Conservation (phyloP, 345 rosid species). For the Brassica cretica region DNA sequence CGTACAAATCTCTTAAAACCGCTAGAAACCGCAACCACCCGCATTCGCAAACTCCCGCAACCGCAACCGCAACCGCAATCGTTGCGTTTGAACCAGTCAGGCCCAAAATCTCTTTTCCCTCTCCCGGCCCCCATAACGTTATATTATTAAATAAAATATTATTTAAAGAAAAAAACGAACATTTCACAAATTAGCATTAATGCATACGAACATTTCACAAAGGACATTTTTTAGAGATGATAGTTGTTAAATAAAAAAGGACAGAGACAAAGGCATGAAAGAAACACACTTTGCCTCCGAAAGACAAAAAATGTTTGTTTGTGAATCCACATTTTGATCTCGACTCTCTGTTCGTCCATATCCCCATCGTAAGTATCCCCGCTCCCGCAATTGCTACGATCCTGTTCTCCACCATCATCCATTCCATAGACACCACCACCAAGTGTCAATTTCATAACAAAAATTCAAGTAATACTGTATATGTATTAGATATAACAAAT, state of each 20-base stretch:
- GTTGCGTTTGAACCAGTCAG: no score
- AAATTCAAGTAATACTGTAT: neutral
- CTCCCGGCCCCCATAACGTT: no score
- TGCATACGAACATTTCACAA: neutral
- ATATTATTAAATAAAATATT: no score
- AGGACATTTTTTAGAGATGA: neutral
- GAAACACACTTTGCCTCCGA: slow-evolving; percentile 25
- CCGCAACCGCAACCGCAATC: no score
- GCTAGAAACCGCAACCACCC: no score
- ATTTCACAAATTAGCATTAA: neutral
- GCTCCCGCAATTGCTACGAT: neutral
- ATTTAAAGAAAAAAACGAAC: neutral
- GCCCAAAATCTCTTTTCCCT: no score
- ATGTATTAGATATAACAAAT: neutral
- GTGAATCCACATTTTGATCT: slow-evolving; percentile 24
- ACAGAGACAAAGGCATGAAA: slow-evolving; percentile 22
- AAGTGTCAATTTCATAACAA: neutral
- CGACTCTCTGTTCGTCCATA: slow-evolving; percentile 33
- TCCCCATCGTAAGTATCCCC: slow-evolving; percentile 8
- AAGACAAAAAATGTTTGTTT: neutral
- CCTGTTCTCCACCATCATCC: slow-evolving; percentile 9
- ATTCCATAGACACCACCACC: neutral
- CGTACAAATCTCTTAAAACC: no score
- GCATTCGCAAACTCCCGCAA: no score
- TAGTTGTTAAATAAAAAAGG: neutral